Percentiles rank a stretch among this genome's conserved stretches.
Conservation (phyloP, 768 basidiomycete species). For the Auricularia heimuer region DNA sequence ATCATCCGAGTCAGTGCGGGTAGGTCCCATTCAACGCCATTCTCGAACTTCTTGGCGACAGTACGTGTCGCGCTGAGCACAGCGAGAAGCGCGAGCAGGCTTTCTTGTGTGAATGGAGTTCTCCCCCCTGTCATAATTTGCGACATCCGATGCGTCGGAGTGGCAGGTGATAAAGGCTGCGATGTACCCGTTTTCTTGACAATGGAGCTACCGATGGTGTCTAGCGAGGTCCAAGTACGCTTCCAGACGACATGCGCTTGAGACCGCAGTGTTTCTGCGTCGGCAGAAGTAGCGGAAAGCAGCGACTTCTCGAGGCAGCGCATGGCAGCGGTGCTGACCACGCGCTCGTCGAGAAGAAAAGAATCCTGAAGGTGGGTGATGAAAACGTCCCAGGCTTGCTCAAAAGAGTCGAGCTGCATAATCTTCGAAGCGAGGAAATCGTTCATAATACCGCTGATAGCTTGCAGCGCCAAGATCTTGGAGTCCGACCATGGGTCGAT, state of each 20-base stretch:
- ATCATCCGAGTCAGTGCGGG: conserved; percentile 58
- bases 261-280: conserved; percentile 28
- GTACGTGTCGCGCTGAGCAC: conserved; percentile 52
- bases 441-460: conserved; percentile 72
- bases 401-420: conserved; percentile 60
- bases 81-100: conserved; percentile 70
- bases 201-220: conserved; percentile 51
- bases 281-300: conserved; percentile 36
- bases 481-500: conserved; percentile 75
- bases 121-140: conserved; percentile 7
- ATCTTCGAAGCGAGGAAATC: conserved; percentile 71
- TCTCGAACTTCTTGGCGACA: conserved; percentile 37
- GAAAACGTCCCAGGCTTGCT: conserved; percentile 64
- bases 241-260: conserved; percentile 42
- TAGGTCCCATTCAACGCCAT: conserved; percentile 51
- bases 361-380: conserved; percentile 61
- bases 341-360: conserved; percentile 55
- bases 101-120: conserved; percentile 71
- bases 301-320: conserved; percentile 75
- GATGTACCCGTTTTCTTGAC: conserved; percentile 17
- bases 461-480: conserved; percentile 74
- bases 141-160: conserved; percentile 14
- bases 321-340: conserved; percentile 74
- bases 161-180: conserved; percentile 4
- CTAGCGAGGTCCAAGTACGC: conserved; percentile 61